These are phyloP conservation scores for Trypanosoma melophagium DNA, from an alignment of 208 protist genomes.

Conservation along the genomic window DNA sequence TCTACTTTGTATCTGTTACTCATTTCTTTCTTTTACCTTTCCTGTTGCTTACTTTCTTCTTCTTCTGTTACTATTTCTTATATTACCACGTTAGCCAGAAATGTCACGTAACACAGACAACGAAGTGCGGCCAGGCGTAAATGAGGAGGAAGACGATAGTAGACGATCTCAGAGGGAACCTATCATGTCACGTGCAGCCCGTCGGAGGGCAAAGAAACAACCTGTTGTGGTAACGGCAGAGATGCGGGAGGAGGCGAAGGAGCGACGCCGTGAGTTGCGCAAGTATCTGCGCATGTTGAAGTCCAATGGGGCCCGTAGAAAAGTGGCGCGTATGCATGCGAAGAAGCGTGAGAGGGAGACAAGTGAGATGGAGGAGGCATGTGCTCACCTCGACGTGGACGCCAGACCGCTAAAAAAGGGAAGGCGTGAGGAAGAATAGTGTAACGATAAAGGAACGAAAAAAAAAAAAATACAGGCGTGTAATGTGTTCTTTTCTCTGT, in stretches of 20 bases:
- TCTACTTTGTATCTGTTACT: neutral
- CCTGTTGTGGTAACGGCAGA: constrained; percentile 69
- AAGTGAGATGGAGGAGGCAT: constrained; percentile 59
- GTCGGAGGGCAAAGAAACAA: constrained; percentile 75
- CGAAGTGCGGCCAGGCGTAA: neutral
- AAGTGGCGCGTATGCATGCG: constrained; percentile 58
- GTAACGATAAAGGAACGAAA: neutral
- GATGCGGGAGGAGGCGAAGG: constrained; percentile 76
- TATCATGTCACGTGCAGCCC: constrained; percentile 78
- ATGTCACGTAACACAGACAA: neutral
- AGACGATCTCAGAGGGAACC: constrained; percentile 29
- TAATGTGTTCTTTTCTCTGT: too few species aligned
- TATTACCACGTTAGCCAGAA: constrained; percentile 6
- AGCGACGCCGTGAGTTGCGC: constrained; percentile 79
- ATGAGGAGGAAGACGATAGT: constrained; percentile 12
- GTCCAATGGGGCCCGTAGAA: constrained; percentile 83
- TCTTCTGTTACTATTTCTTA: neutral
- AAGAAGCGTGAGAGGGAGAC: constrained; percentile 75
- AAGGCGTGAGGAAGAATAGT: constrained; percentile 50
- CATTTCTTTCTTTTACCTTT: too few species aligned
- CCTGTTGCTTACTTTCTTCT: neutral
- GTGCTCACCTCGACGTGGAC: constrained; percentile 55
- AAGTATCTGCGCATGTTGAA: constrained; percentile 87
- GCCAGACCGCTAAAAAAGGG: constrained; percentile 69
- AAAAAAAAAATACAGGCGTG: neutral